Conservation (phyloP, 768 basidiomycete species). For the Solioccasus polychromus region DNA sequence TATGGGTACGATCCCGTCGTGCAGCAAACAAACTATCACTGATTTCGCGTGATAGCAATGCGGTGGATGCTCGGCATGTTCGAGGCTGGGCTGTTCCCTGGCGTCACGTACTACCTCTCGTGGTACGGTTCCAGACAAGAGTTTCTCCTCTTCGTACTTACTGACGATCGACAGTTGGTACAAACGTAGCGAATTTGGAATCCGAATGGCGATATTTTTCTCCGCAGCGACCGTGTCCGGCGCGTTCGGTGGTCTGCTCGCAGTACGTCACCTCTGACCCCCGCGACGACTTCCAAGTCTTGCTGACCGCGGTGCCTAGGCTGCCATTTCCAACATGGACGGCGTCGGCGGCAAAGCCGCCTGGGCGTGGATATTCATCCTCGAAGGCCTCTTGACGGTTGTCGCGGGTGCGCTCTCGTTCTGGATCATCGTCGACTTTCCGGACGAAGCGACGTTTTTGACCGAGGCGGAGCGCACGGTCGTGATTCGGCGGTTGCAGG, state of each 20-base stretch:
- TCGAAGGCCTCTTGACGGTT: conserved; percentile 68
- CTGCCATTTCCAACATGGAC: conserved; percentile 68
- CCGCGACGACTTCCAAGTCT: not conserved
- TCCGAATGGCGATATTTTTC: conserved; percentile 65
- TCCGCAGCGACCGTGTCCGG: conserved; percentile 77
- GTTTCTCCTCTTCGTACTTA: conserved; percentile 15
- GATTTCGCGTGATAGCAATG: conserved; percentile 43
- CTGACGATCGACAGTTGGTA: conserved; percentile 55
- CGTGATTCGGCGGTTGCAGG: conserved; percentile 62
- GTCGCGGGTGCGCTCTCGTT: conserved; percentile 64
- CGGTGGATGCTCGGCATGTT: conserved; percentile 71
- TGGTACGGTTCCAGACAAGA: too few relatives aligned
- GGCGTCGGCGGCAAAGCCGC: conserved; percentile 66
- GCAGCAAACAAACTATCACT: not conserved
- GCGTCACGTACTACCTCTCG: too few relatives aligned
- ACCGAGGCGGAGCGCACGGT: conserved; percentile 67
- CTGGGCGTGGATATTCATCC: conserved; percentile 74
- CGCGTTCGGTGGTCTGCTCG: conserved; percentile 77
- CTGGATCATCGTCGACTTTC: conserved; percentile 82
- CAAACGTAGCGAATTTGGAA: conserved; percentile 71
- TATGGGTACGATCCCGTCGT: conserved; percentile 43
- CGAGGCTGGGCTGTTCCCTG: too few relatives aligned
- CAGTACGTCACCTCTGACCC: conserved; percentile 37
- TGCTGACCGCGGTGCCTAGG: conserved; percentile 22
- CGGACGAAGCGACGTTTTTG: conserved; percentile 76